Conservation (phyloP, 208 protist species). For the Leishmania tarentolae region DNA sequence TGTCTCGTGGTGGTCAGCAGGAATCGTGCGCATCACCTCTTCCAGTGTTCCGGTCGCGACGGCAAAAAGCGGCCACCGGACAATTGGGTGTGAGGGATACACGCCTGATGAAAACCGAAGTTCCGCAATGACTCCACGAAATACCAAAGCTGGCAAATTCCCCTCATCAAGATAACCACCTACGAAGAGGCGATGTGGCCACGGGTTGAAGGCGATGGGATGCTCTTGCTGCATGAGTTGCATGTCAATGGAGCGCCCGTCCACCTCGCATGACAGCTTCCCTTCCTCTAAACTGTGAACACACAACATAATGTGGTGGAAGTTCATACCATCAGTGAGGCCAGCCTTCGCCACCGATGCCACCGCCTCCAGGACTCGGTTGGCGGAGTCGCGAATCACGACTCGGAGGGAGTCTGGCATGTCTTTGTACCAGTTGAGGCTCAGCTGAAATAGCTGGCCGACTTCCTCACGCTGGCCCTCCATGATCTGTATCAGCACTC, state of each 20-base stretch:
- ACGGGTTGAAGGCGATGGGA: slow-evolving; percentile 86
- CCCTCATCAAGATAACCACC: slow-evolving; percentile 78
- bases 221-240: slow-evolving; percentile 88
- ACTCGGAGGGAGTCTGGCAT: slow-evolving; percentile 71
- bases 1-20: slow-evolving; percentile 77
- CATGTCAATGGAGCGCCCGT: slow-evolving; percentile 50
- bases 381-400: slow-evolving; percentile 76
- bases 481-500: slow-evolving; percentile 80
- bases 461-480: slow-evolving; percentile 78
- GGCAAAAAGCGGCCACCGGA: slow-evolving; percentile 79
- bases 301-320: slow-evolving; percentile 83
- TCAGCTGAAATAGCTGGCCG: slow-evolving; percentile 83
- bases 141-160: slow-evolving; percentile 60
- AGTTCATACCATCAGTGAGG: slow-evolving; percentile 31
- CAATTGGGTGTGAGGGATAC: slow-evolving; percentile 44
- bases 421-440: slow-evolving; percentile 78
- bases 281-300: slow-evolving; percentile 83
- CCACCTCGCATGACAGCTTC: slow-evolving; percentile 64
- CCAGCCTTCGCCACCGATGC: slow-evolving; percentile 38
- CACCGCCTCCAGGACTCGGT: slow-evolving; percentile 85
- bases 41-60: slow-evolving; percentile 49
- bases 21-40: slow-evolving; percentile 75
- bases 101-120: slow-evolving; percentile 76
- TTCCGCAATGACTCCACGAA: slow-evolving; percentile 75
- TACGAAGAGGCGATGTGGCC: slow-evolving; percentile 87